A percentile compares a stretch with the other conserved stretches of the same genome.
Conservation (phyloP, 2,329 filamentous ascomycete species). For the Penicillium freii region DNA sequence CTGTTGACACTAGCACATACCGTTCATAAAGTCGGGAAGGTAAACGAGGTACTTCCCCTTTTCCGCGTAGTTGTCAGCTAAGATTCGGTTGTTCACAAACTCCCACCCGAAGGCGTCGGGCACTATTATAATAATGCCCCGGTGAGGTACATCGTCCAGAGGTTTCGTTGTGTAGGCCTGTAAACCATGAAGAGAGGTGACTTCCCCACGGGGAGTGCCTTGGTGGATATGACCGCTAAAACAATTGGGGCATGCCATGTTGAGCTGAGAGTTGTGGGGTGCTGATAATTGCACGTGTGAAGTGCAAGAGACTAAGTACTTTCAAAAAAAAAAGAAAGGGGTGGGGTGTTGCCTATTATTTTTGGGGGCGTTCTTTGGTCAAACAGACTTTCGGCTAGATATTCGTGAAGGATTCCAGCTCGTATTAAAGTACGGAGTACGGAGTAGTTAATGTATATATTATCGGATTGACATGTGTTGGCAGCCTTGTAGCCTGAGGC, state of each 20-base stretch:
- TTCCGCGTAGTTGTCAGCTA: constrained; percentile 56
- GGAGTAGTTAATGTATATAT: too few relatives aligned
- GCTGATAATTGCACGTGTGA: not conserved
- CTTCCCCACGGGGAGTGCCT: constrained; percentile 2
- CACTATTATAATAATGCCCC: constrained; percentile 54
- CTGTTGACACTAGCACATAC: constrained; percentile 25
- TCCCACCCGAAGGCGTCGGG: constrained; percentile 58
- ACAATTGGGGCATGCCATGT: not conserved
- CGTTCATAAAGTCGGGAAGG: constrained; percentile 58
- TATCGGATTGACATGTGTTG: too few relatives aligned
- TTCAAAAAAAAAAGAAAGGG: not conserved
- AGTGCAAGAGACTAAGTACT: not conserved
- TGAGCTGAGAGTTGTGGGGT: not conserved
- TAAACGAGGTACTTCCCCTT: constrained; percentile 53
- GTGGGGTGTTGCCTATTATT: not conserved
- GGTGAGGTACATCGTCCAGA: not conserved
- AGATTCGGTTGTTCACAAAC: constrained; percentile 53
- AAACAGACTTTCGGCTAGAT: not conserved
- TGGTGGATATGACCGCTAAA: not conserved
- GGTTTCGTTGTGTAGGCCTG: not conserved
- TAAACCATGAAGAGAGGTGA: not conserved
- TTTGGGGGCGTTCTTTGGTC: not conserved
- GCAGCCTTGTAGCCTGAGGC: too few relatives aligned
- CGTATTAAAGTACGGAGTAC: too few relatives aligned
- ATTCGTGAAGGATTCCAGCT: not conserved